Evolutionary conservation across 805 yeast genomes (phyloP), one percentile per base, ranked within the genome.

Genomic region (Novakomyces olei): DNA sequence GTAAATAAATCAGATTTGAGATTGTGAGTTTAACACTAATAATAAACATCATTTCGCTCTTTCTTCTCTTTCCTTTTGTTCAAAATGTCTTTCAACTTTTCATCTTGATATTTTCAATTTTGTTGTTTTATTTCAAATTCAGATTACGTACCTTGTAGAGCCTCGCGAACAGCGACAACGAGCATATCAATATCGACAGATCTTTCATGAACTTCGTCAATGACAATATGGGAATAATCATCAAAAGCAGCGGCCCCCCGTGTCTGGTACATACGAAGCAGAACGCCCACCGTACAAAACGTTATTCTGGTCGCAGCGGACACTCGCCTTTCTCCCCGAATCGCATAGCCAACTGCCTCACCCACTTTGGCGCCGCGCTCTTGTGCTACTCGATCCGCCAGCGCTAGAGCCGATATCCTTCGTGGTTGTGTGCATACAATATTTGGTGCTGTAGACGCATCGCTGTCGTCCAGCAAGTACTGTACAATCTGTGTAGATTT

Each of bases 161-260:
- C 34, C 2, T 36, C 35, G 43, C 67, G 68, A 43, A 78, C 65
- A 3, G 78, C 47, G 0, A 88, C 88, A 19, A 79, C 48, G 9
- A 78, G 47, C 3, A 79, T 65, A 50, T 79, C 93, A 0, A 88
- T 74, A 44, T 69, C 73, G 19, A 78, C 51, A 1, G 85, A 64
- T 36, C 92, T 54, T 51, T 79, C 92, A 48, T 79, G 92, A 0
- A 92, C 92, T 54, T 79, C 93, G 55, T 79, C 93, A 63, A 79
- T 71, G 14, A 79, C 67, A 5, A 79, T 61, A 30, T 43, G 46
- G n/a, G 42, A 27, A n/a, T 40, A 26, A 2, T 28, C 28, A 9
- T 27, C 24, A n/a, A 43, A 34, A 10, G 24, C 37, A 5, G 25
- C 16, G 9, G 29, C 40, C 9, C 24, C 31, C n/a, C n/a, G n/a